Evolutionary conservation across 305 asterid genomes (phyloP), one percentile per base, ranked within the genome.

Genomic region (Coffea humblotiana): DNA sequence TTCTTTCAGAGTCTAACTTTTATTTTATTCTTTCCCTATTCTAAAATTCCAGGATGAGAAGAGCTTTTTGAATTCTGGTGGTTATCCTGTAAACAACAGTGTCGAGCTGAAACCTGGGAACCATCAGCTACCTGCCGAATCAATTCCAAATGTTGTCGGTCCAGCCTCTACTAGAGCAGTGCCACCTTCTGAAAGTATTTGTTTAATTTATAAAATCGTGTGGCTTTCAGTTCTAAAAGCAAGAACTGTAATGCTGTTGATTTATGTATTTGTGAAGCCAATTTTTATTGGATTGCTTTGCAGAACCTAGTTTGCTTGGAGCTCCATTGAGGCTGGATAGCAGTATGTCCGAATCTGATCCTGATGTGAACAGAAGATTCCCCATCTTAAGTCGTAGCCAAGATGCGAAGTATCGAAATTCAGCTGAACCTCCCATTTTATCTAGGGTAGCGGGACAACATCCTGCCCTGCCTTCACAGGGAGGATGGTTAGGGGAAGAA

Each of bases 281-380:
- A 29, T 58, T 79, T 72, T 58, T 76, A 48, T 82, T 58, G 52
- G 75, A 68, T 52, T 66, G 63, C 48, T 76, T 61, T 82, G 84
- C 90, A 93, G 98, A 92, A 87, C 97, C 97, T 79, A 92, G 95
- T 84, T 83, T 93, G 84, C 97, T 89, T 79, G 98, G 97, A 75
- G 95, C 88, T 85, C 97, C 94, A 80, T 87, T 87, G 78, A 91
- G 92, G 78, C 88, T 91, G 82, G 99, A 93, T 74, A 83, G 71
- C 85, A 87, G 72, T 78, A 71, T 82, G 65, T 81, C 84, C 27
- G 90, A 87, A 67, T 83, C 80, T 79, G 86, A 83, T 77, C 80
- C 77, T 85, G 86, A 81, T 87, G 72, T 80, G 80, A 85, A 80
- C 80, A 83, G 82, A 77, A 81, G 84, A 81, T 76, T 79, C 45